A percentile compares a stretch with the other conserved stretches of the same genome.
phyloP scores from a whole-genome alignment of 2,329 filamentous ascomycete genomes.

The Colletotrichum salicis region DNA sequence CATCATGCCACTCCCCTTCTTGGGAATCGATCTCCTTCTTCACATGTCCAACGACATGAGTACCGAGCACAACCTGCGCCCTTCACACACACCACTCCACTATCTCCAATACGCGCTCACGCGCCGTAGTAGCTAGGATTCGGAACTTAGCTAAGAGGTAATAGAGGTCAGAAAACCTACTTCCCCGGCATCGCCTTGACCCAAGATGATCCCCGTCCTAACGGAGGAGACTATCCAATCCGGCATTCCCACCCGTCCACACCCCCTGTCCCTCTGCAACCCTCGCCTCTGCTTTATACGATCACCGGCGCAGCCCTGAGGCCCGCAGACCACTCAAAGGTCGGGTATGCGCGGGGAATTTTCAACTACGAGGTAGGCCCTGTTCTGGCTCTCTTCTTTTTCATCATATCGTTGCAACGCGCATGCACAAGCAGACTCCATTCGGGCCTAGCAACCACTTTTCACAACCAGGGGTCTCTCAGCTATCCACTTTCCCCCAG shows the following conservation, averaged over 20 bases:
- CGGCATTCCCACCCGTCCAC: conserved; percentile 11
- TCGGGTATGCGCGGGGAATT: conserved; percentile 14
- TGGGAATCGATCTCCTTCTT: conserved; percentile 26
- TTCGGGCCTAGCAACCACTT: background rate
- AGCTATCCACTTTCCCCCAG: background rate
- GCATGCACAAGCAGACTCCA: conserved; percentile 2
- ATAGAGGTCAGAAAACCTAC: background rate
- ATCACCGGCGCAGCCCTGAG: conserved; percentile 8
- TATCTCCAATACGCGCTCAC: conserved; percentile 15
- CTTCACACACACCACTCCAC: conserved; percentile 3
- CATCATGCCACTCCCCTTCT: conserved; percentile 11
- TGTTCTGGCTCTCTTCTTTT: conserved; percentile 13
- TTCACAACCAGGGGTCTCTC: background rate
- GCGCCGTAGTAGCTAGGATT: background rate
- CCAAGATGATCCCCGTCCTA: conserved; percentile 14
- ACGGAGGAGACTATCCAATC: conserved; percentile 26
- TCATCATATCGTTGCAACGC: conserved; percentile 28
- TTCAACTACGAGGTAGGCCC: background rate
- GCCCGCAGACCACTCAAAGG: background rate
- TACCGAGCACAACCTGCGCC: background rate
- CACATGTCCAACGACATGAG: conserved; percentile 23
- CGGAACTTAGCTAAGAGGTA: background rate
- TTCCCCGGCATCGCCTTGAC: background rate
- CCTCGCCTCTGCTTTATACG: background rate
- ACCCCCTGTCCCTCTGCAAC: conserved; percentile 19